phyloP scores from a whole-genome alignment of 1,284 basidiomycete species.

The Coniophora puteana region DNA sequence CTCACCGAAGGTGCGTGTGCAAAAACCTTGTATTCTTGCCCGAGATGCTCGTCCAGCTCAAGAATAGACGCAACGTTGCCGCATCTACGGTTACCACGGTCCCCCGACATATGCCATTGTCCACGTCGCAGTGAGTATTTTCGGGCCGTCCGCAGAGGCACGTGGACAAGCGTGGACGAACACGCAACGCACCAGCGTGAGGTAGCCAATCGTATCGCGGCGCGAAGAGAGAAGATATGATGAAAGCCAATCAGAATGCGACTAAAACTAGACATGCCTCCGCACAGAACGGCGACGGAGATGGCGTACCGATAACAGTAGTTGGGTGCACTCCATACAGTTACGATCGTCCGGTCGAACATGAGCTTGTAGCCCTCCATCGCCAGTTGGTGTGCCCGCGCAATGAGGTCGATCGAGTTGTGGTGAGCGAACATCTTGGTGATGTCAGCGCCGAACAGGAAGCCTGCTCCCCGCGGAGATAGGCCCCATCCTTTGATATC shows the following conservation, averaged over 20 bases:
- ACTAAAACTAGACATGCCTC: background rate
- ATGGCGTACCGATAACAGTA: slow-evolving; percentile 98
- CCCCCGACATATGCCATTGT: too few relatives aligned
- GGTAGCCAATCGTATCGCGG: background rate
- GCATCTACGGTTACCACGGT: slow-evolving; percentile 49
- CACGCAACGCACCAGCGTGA: too few relatives aligned
- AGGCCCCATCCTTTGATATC: slow-evolving; percentile 94
- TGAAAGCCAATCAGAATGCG: background rate
- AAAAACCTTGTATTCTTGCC: slow-evolving; percentile 91
- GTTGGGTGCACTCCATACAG: slow-evolving; percentile 98
- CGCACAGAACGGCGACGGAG: too few relatives aligned
- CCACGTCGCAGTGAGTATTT: background rate
- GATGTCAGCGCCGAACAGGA: slow-evolving; percentile 92
- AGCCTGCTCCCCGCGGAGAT: slow-evolving; percentile 95
- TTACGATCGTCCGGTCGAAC: slow-evolving; percentile 95
- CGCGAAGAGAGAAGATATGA: background rate
- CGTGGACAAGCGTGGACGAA: too few relatives aligned
- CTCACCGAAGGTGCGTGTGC: slow-evolving; percentile 71
- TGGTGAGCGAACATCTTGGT: slow-evolving; percentile 87
- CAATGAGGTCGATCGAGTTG: slow-evolving; percentile 94
- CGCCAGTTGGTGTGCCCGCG: slow-evolving; percentile 95
- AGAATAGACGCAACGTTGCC: slow-evolving; percentile 94
- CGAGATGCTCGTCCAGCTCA: slow-evolving; percentile 86
- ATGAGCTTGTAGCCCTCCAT: slow-evolving; percentile 99
- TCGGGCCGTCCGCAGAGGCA: too few relatives aligned